These are phyloP conservation scores for Cladosporium sp. DNA, from an alignment of 2,329 filamentous ascomycete species.

Conservation along the genomic window DNA sequence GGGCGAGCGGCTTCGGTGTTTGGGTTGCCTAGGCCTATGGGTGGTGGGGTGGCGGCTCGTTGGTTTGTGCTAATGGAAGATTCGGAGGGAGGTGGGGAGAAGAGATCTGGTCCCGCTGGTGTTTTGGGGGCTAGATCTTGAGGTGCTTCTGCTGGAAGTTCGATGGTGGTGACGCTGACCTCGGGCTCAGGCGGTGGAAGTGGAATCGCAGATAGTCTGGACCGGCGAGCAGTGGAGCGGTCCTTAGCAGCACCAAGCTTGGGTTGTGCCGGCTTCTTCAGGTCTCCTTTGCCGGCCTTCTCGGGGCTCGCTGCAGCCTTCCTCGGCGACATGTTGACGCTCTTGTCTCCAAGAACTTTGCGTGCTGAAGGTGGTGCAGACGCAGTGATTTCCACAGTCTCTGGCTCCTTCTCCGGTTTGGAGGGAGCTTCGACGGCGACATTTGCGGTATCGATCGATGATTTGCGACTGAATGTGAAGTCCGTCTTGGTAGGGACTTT, in stretches of 20 bases:
- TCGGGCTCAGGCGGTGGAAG: slow-evolving; percentile 18
- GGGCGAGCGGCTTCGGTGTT: slow-evolving; percentile 34
- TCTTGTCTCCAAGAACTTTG: slow-evolving; percentile 40
- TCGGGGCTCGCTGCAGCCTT: slow-evolving; percentile 16
- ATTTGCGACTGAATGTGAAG: slow-evolving; percentile 44
- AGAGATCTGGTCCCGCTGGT: slow-evolving; percentile 30
- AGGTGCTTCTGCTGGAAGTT: slow-evolving; percentile 14
- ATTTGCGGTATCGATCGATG: background rate
- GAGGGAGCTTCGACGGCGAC: background rate
- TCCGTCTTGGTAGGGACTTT: slow-evolving; percentile 33
- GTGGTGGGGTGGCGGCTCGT: slow-evolving; percentile 38
- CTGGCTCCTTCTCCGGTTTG: slow-evolving; percentile 5
- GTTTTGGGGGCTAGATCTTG: slow-evolving; percentile 24
- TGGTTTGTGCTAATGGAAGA: slow-evolving; percentile 30
- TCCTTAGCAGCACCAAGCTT: slow-evolving; percentile 15
- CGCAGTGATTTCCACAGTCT: slow-evolving; percentile 1
- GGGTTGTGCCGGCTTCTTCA: slow-evolving; percentile 17
- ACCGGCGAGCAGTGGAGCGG: slow-evolving; percentile 26
- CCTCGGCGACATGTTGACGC: slow-evolving; percentile 33
- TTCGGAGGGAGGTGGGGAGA: slow-evolving; percentile 42
- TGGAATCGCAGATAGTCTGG: slow-evolving; percentile 19
- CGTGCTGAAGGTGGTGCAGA: slow-evolving; percentile 2
- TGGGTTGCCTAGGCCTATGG: slow-evolving; percentile 34
- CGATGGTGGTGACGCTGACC: slow-evolving; percentile 19
- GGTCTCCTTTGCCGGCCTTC: slow-evolving; percentile 14